These are phyloP conservation scores for Globisporangium acanthophoron DNA, from an alignment of 352 stramenopile genomes.

Conservation along the genomic window DNA sequence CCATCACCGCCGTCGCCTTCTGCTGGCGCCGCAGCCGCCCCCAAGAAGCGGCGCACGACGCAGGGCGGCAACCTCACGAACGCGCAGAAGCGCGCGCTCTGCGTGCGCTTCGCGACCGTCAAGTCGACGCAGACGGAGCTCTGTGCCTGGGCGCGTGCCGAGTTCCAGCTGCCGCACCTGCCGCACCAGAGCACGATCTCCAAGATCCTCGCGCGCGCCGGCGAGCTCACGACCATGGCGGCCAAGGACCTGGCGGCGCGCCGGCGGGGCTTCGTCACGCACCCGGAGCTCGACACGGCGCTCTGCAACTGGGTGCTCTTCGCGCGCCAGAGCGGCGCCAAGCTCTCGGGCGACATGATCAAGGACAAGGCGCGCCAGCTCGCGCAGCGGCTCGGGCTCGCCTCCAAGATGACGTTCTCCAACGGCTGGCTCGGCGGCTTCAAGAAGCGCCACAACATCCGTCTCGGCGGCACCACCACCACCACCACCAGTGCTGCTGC, in stretches of 20 bases:
- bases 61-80: slow-evolving; percentile 63
- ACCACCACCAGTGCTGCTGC: background rate
- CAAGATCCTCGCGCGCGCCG: slow-evolving; percentile 44
- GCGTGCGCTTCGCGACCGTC: slow-evolving; percentile 45
- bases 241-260: slow-evolving; percentile 32
- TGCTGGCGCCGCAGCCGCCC: background rate
- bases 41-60: slow-evolving; percentile 34
- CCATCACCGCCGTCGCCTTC: background rate
- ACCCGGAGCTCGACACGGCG: slow-evolving; percentile 53
- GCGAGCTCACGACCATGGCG: slow-evolving; percentile 45
- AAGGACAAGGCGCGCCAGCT: slow-evolving; percentile 46
- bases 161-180: slow-evolving; percentile 50
- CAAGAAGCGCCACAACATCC: slow-evolving; percentile 51
- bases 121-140: slow-evolving; percentile 66
- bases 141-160: slow-evolving; percentile 49
- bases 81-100: slow-evolving; percentile 52
- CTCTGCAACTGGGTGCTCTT: slow-evolving; percentile 60
- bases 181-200: slow-evolving; percentile 62
- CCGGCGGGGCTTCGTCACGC: slow-evolving; percentile 37
- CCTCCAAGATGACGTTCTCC: slow-evolving; percentile 52
- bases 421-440: slow-evolving; percentile 62
- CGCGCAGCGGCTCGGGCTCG: slow-evolving; percentile 31
- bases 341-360: slow-evolving; percentile 58
- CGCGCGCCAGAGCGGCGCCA: slow-evolving; percentile 35
- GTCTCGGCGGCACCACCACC: slow-evolving; percentile 22